Percentiles rank a stretch among this genome's conserved stretches.
phyloP scores from a whole-genome alignment of 306 rosid genomes.

The Mimosa pudica region DNA sequence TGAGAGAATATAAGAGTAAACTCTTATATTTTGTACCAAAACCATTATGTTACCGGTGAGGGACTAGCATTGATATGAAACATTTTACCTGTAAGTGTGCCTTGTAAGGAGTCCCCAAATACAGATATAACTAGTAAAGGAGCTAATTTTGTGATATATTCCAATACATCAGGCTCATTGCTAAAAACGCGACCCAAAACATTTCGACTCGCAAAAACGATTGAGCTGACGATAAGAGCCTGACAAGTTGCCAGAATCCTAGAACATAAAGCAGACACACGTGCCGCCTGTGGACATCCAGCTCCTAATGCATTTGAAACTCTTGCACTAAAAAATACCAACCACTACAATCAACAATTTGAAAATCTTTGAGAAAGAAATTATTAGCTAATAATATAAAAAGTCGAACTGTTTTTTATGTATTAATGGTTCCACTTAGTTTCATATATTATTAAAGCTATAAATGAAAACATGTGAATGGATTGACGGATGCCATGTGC shows the following conservation, averaged over 20 bases:
- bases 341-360: conserved; percentile 8
- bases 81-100: not conserved
- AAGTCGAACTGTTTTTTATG: not conserved
- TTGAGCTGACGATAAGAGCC: not conserved
- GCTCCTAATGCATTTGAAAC: conserved; percentile 5
- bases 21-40: too few species aligned
- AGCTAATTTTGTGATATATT: not conserved
- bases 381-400: not conserved
- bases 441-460: not conserved
- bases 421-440: too few species aligned
- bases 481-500: not conserved
- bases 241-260: not conserved
- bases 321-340: not conserved
- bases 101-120: not conserved
- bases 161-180: not conserved
- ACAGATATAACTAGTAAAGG: not conserved
- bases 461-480: not conserved
- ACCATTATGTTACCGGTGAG: too few species aligned
- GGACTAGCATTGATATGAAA: not conserved
- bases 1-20: too few species aligned
- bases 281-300: not conserved
- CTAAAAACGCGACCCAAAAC: not conserved
- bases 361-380: not conserved
- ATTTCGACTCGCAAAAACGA: not conserved
- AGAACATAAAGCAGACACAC: not conserved